Conservation (phyloP, 164 flowering plant species). For the Piper longum region DNA sequence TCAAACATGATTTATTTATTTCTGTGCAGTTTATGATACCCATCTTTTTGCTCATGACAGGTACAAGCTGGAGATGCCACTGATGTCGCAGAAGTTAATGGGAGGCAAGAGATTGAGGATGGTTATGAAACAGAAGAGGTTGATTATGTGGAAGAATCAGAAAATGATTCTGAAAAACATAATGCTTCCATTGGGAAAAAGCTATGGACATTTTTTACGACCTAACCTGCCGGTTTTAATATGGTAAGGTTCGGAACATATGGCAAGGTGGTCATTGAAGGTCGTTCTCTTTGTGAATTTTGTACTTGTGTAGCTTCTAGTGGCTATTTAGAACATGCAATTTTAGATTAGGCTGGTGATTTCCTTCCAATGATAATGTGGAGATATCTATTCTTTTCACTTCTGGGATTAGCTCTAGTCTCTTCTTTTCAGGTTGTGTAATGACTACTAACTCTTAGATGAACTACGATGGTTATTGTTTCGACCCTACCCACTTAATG, state of each 20-base stretch:
- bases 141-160: constrained; percentile 15
- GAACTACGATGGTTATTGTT: no score
- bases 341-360: background rate
- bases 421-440: no score
- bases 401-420: no score
- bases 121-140: constrained; percentile 21
- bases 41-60: constrained; percentile 9
- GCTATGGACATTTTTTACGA: constrained; percentile 74
- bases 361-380: no score
- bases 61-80: background rate
- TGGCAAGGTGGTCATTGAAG: no score
- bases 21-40: no score
- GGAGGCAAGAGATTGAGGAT: constrained; percentile 19
- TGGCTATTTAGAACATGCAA: background rate
- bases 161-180: constrained; percentile 21
- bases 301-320: background rate
- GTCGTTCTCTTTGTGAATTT: background rate
- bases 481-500: no score
- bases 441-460: no score
- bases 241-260: background rate
- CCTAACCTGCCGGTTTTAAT: constrained; percentile 18
- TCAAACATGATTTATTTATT: no score
- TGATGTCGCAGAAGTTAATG: constrained; percentile 6
- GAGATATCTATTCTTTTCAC: no score
- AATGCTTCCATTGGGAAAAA: constrained; percentile 57